Base-by-base conservation (phyloP, 768 basidiomycete species). In the Cystobasidium tubakii region DNA sequence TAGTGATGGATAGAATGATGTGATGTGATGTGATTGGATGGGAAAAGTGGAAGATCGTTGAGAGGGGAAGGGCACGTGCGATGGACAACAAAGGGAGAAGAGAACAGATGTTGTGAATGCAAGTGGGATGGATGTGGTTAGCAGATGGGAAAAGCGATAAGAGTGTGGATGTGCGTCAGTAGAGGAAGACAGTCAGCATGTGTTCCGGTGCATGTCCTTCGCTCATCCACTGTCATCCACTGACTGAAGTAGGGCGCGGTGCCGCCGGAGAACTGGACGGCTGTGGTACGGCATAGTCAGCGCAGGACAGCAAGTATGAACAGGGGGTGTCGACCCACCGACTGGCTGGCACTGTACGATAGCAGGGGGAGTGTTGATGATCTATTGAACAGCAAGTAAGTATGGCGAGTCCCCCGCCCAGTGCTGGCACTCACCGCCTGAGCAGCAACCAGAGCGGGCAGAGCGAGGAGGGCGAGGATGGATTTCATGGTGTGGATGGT, bases 341-440 rank as follows among this genome's bases (percentile, higher is more conserved):
- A 60, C 69, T n/a, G 69, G 69, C 63, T 66, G 62, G 63, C 72
- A 73, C 64, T 73, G 62, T 3, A 73, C 72, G 43, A 66, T 54
- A 23, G 72, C 23, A 31, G 72, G 33, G 23, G 72, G 72, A 7
- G 72, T 73, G 2, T 73, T 3, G 34, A 66, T 66, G 21, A 36
- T 46, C 72, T 64, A 67, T 64, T 7, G 17, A 21, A 36, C 2
- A 6, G n/a, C 33, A 10, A 39, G 23, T 39, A 12, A 29, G 54
- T 29, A 29, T 7, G 10, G 36, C 7, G n/a, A 34, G 39, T 34
- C 17, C 10, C 29, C 31, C 29, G 36, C 13, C 7, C 19, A 31
- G 9, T 39, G 7, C 6, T 21, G n/a, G n/a, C 25, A 53, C 39
- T 29, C 64, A 53, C 44, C 46, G 66, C 36, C 46, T 69, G 66